phyloP scores from a whole-genome alignment of 345 rosid species.

The Eucalyptus sp. region DNA sequence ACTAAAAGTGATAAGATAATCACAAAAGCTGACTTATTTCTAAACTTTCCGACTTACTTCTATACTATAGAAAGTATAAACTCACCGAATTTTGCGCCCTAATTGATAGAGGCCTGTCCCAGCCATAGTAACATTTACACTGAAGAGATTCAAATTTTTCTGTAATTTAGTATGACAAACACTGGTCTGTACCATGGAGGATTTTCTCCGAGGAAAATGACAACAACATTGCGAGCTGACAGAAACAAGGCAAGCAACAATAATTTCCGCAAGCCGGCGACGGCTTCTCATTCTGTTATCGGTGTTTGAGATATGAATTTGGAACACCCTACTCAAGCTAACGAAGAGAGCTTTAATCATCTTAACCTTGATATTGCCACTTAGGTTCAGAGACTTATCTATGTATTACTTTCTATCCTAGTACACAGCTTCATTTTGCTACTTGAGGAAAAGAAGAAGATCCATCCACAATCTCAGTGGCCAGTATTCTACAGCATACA shows the following conservation, averaged over 20 bases:
- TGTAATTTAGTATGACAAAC: conserved; percentile 6
- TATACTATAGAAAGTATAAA: neutral
- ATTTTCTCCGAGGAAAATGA: neutral
- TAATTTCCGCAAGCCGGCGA: neutral
- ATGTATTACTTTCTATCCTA: neutral
- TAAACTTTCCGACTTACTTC: neutral
- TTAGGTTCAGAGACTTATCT: neutral
- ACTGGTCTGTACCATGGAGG: neutral
- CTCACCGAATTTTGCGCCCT: conserved; percentile 70
- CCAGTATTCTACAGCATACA: neutral
- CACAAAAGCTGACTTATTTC: neutral
- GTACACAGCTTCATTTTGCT: neutral
- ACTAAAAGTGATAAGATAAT: neutral
- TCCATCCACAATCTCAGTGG: neutral
- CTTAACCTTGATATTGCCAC: neutral
- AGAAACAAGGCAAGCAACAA: neutral
- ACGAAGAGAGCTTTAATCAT: neutral
- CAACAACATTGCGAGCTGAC: neutral
- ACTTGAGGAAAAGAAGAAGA: neutral
- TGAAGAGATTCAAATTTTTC: conserved; percentile 92
- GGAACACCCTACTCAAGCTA: neutral
- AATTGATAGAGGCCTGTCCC: conserved; percentile 84
- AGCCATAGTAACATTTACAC: conserved; percentile 78
- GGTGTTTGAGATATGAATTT: neutral
- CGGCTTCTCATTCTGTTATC: neutral